These are phyloP conservation scores for Lineolata rhizophorae DNA, from an alignment of 495 filamentous ascomycete species.

Conservation along the genomic window DNA sequence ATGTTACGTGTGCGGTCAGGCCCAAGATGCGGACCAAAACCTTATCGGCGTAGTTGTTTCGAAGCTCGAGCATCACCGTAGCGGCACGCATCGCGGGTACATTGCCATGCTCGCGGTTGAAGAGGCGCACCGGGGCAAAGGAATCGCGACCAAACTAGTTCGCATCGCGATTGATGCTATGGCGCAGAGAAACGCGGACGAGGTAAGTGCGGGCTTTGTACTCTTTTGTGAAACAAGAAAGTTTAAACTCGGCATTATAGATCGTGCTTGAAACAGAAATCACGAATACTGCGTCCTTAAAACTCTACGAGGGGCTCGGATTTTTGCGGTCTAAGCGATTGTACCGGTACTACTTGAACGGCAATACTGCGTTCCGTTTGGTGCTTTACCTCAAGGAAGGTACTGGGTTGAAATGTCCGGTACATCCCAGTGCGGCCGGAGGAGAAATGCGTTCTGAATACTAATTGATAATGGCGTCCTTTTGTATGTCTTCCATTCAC, in stretches of 20 bases:
- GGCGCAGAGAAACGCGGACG: slow-evolving; percentile 64
- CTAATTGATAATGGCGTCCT: no score
- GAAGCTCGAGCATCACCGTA: slow-evolving; percentile 76
- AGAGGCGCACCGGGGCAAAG: slow-evolving; percentile 52
- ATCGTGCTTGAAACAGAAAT: slow-evolving; percentile 94
- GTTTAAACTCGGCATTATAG: slow-evolving; percentile 21
- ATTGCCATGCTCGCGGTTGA: slow-evolving; percentile 94
- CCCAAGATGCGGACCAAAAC: slow-evolving; percentile 24
- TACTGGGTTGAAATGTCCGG: no score
- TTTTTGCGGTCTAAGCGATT: slow-evolving; percentile 85
- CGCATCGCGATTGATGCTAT: slow-evolving; percentile 84
- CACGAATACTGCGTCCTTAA: slow-evolving; percentile 77
- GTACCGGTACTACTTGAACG: slow-evolving; percentile 92
- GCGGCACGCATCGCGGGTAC: slow-evolving; percentile 72
- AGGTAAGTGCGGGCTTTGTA: slow-evolving; percentile 27
- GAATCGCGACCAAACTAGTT: slow-evolving; percentile 83
- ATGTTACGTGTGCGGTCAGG: no score
- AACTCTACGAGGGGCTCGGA: slow-evolving; percentile 80
- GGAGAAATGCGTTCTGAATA: no score
- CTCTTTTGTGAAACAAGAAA: not conserved
- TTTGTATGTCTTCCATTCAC: no score
- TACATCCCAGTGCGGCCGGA: no score
- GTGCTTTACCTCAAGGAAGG: slow-evolving; percentile 61
- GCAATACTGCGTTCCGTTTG: slow-evolving; percentile 80
- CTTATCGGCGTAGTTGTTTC: slow-evolving; percentile 84